Percentiles rank a stretch among this genome's conserved stretches.
Evolutionary conservation across 768 basidiomycete genomes (phyloP).

Genomic region (Zangia roseola): DNA sequence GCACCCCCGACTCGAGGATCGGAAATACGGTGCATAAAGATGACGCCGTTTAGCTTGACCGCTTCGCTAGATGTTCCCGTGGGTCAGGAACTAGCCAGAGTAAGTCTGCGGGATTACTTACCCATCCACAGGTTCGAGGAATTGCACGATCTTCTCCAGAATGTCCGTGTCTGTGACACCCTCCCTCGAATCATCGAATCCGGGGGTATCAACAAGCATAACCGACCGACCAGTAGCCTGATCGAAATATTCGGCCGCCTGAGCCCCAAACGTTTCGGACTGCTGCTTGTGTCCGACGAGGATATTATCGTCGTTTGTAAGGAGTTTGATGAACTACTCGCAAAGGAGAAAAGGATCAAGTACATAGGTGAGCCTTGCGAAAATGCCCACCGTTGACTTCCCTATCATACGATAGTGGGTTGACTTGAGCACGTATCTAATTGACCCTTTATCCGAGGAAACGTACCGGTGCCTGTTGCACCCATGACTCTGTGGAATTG

Average conservation of each 20-base stretch:
- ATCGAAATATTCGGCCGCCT: neutral
- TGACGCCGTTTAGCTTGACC: conserved; percentile 37
- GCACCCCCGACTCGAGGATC: conserved; percentile 43
- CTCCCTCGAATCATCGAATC: conserved; percentile 9
- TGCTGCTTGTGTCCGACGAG: conserved; percentile 2
- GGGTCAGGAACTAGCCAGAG: neutral
- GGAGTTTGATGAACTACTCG: conserved; percentile 6
- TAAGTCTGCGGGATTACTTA: neutral
- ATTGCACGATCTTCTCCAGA: conserved; percentile 15
- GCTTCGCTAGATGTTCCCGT: neutral
- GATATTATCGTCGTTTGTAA: conserved; percentile 1
- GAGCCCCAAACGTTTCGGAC: conserved; percentile 6
- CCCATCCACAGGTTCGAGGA: neutral
- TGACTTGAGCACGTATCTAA: neutral
- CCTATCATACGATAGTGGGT: neutral
- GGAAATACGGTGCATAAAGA: conserved; percentile 45
- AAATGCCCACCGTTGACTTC: conserved; percentile 7
- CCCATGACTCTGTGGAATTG: conserved; percentile 1
- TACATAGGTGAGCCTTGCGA: neutral
- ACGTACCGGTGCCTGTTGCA: conserved; percentile 4
- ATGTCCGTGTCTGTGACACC: conserved; percentile 19
- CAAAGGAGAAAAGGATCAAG: neutral
- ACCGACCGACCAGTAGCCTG: neutral
- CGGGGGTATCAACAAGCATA: conserved; percentile 18
- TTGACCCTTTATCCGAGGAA: neutral